A percentile compares a stretch with the other conserved stretches of the same genome.
Conservation (phyloP, 2,329 filamentous ascomycete genomes). For the Pestalotiopsis sp. region DNA sequence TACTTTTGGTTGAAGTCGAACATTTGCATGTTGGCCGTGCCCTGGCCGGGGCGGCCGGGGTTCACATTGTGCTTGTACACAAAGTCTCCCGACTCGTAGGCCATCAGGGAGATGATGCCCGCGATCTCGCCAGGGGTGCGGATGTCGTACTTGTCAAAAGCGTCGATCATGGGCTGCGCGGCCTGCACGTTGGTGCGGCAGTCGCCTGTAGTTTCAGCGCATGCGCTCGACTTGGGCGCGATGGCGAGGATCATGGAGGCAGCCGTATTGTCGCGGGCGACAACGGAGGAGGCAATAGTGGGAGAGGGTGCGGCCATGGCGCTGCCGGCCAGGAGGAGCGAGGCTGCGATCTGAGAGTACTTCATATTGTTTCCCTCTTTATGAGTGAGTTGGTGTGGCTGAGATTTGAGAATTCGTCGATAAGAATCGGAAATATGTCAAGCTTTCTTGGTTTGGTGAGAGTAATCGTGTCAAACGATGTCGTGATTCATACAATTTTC, state of each 20-base stretch:
- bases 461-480: constrained; percentile 15
- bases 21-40: constrained; percentile 64
- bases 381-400: not conserved
- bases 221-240: constrained; percentile 59
- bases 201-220: constrained; percentile 53
- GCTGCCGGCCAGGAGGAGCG: constrained; percentile 14
- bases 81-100: constrained; percentile 72
- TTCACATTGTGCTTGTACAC: constrained; percentile 71
- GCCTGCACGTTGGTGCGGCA: constrained; percentile 69
- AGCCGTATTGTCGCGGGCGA: not conserved
- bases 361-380: constrained; percentile 10
- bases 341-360: constrained; percentile 10
- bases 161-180: constrained; percentile 56
- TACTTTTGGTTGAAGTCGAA: constrained; percentile 48
- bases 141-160: constrained; percentile 62
- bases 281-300: not conserved
- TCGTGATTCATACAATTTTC: not conserved
- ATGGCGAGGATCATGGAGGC: constrained; percentile 49
- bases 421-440: not conserved
- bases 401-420: not conserved
- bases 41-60: constrained; percentile 65
- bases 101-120: constrained; percentile 70
- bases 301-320: constrained; percentile 12
- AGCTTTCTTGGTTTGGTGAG: not conserved
- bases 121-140: constrained; percentile 61